Percentiles rank a stretch among this genome's conserved stretches.
These are phyloP conservation scores for Penicillium riverlandense DNA, from an alignment of 495 filamentous ascomycete species.

Conservation along the genomic window DNA sequence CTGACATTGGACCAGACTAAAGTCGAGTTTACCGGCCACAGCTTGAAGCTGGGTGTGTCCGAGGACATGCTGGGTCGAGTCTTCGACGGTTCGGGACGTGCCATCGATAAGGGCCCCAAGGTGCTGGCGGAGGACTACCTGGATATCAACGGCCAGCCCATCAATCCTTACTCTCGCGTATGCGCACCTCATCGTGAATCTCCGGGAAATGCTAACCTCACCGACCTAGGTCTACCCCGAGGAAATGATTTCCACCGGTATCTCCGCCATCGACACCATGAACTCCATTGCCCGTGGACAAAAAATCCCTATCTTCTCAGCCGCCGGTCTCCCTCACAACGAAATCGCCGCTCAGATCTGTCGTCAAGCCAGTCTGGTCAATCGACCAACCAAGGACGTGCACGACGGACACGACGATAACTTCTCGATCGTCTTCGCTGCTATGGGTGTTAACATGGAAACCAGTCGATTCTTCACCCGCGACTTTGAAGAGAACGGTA, in stretches of 20 bases:
- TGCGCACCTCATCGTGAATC: constrained; percentile 10
- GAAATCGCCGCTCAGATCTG: constrained; percentile 98
- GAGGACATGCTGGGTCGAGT: constrained; percentile 99
- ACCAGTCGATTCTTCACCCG: constrained; percentile 97
- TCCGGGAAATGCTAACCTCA: constrained; percentile 9
- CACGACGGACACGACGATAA: constrained; percentile 98
- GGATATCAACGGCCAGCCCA: constrained; percentile 98
- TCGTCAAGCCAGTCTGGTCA: constrained; percentile 89
- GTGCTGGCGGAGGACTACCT: constrained; percentile 96
- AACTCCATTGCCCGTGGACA: constrained; percentile 99
- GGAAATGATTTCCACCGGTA: constrained; percentile 99
- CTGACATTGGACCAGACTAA: constrained; percentile 52
- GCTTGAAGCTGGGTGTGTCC: constrained; percentile 94
- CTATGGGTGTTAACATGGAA: constrained; percentile 99
- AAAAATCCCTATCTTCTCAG: constrained; percentile 99
- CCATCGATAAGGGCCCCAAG: constrained; percentile 98
- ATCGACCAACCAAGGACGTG: constrained; percentile 83
- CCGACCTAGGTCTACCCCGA: constrained; percentile 79
- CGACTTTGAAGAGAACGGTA: constrained; percentile 99
- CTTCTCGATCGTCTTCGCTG: constrained; percentile 98
- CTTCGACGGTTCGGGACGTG: constrained; percentile 94
- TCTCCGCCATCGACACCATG: constrained; percentile 99
- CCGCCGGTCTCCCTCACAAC: constrained; percentile 96
- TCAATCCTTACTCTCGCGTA: constrained; percentile 97
- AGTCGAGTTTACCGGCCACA: constrained; percentile 95